phyloP scores from a whole-genome alignment of 345 rosid species.

The Raphanus sativus region DNA sequence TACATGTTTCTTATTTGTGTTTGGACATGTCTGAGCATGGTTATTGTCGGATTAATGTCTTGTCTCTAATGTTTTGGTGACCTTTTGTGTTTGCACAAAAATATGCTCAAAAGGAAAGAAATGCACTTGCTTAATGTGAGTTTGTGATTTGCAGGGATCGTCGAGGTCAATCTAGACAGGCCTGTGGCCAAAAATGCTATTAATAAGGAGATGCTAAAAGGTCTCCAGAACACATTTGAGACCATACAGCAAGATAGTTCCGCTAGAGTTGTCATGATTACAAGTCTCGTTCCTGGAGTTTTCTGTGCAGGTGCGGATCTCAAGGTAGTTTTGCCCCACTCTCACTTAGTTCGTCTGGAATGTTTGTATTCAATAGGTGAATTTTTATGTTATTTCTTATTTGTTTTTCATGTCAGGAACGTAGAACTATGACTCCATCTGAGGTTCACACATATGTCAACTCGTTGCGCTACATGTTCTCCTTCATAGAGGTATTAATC shows the following conservation, averaged over 20 bases:
- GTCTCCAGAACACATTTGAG: conserved; percentile 62
- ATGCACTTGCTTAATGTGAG: not conserved
- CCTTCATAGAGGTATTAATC: conserved; percentile 64
- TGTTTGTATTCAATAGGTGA: not conserved
- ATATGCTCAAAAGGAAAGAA: not conserved
- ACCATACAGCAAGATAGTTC: conserved; percentile 52
- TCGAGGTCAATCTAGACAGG: conserved; percentile 75
- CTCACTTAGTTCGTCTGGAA: not conserved
- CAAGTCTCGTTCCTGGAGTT: conserved; percentile 70
- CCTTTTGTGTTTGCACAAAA: not conserved
- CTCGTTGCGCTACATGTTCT: conserved; percentile 70
- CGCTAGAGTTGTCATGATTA: conserved; percentile 66
- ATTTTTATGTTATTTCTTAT: not conserved
- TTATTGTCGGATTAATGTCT: not conserved
- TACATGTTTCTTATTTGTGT: not conserved
- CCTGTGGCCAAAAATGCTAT: conserved; percentile 72
- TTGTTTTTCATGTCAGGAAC: conserved; percentile 64
- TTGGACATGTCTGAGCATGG: not conserved
- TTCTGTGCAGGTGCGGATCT: conserved; percentile 98
- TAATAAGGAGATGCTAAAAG: conserved; percentile 70
- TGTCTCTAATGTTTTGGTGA: not conserved
- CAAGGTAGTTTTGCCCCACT: conserved; percentile 44
- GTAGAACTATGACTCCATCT: conserved; percentile 68
- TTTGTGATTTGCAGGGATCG: conserved; percentile 56
- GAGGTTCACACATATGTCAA: conserved; percentile 75